A percentile compares a stretch with the other conserved stretches of the same genome.
Evolutionary conservation across 2,329 filamentous ascomycete genomes (phyloP).

Genomic region (Ilyonectria destructans): DNA sequence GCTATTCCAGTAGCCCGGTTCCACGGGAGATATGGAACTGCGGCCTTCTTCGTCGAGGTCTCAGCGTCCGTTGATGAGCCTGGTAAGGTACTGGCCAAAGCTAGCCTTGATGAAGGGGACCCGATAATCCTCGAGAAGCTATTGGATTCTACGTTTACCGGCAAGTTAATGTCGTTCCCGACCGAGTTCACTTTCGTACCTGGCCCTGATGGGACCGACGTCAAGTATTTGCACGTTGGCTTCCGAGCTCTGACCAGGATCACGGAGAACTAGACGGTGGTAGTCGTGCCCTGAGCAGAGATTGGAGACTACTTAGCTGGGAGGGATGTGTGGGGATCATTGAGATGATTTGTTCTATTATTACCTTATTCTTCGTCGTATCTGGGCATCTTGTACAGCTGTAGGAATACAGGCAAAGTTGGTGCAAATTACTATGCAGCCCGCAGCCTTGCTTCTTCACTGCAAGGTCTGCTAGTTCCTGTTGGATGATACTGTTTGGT

Average conservation of each 20-base stretch:
- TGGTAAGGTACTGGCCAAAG: not conserved
- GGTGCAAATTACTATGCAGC: too few relatives aligned
- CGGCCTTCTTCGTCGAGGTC: not conserved
- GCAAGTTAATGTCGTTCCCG: not conserved
- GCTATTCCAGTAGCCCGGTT: too few relatives aligned
- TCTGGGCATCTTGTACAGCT: not conserved
- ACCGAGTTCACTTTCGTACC: slow-evolving; percentile 9
- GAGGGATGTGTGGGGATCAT: not conserved
- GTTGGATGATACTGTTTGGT: too few relatives aligned
- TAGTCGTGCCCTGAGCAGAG: not conserved
- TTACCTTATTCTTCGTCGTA: not conserved
- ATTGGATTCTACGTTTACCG: slow-evolving; percentile 4
- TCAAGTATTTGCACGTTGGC: not conserved
- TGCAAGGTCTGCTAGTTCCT: too few relatives aligned
- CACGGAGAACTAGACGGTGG: not conserved
- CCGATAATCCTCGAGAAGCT: not conserved
- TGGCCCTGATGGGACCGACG: not conserved
- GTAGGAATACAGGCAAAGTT: too few relatives aligned
- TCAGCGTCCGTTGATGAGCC: slow-evolving; percentile 9
- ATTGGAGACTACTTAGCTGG: not conserved
- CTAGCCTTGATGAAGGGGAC: slow-evolving; percentile 4
- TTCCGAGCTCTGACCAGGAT: slow-evolving; percentile 11
- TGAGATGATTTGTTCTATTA: not conserved
- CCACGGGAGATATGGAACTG: too few relatives aligned
- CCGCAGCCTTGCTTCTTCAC: too few relatives aligned